Evolutionary conservation across 2,329 filamentous ascomycete species (phyloP).

Genomic region (Phyllosticta ampelicida): DNA sequence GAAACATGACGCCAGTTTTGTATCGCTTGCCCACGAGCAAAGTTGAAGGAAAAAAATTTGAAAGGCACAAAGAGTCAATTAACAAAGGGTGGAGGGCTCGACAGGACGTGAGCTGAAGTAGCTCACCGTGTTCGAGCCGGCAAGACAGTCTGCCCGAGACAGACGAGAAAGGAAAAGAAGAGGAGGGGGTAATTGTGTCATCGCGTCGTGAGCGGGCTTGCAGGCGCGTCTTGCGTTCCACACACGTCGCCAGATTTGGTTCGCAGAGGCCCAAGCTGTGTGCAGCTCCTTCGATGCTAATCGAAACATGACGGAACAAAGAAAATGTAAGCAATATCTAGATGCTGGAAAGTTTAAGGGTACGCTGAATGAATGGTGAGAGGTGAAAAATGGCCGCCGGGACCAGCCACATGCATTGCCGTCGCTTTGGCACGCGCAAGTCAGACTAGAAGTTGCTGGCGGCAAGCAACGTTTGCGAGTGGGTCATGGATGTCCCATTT

Average conservation of each 20-base stretch:
- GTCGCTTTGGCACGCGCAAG: not conserved
- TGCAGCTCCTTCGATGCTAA: constrained; percentile 5
- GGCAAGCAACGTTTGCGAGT: constrained; percentile 33
- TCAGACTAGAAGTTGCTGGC: constrained; percentile 32
- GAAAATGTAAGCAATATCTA: constrained; percentile 4
- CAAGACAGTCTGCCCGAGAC: not conserved
- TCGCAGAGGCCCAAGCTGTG: not conserved
- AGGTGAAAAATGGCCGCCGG: constrained; percentile 2
- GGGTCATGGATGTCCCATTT: constrained; percentile 28
- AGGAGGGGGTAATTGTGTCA: constrained; percentile 5
- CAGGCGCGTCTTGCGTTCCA: not conserved
- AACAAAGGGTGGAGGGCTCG: not conserved
- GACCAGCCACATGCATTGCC: constrained; percentile 7
- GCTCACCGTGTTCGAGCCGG: not conserved
- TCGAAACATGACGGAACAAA: constrained; percentile 2
- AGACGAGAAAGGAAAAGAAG: not conserved
- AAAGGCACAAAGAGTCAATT: not conserved
- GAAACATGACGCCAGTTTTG: not conserved
- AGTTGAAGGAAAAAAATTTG: not conserved
- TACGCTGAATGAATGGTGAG: constrained; percentile 1
- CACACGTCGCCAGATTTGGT: not conserved
- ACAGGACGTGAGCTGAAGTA: not conserved
- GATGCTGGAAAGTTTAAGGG: constrained; percentile 8
- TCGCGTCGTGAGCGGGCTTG: constrained; percentile 7
- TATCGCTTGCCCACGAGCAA: not conserved